Evolutionary conservation across 345 rosid genomes (phyloP).

Genomic region (Gossypioides kirkii): DNA sequence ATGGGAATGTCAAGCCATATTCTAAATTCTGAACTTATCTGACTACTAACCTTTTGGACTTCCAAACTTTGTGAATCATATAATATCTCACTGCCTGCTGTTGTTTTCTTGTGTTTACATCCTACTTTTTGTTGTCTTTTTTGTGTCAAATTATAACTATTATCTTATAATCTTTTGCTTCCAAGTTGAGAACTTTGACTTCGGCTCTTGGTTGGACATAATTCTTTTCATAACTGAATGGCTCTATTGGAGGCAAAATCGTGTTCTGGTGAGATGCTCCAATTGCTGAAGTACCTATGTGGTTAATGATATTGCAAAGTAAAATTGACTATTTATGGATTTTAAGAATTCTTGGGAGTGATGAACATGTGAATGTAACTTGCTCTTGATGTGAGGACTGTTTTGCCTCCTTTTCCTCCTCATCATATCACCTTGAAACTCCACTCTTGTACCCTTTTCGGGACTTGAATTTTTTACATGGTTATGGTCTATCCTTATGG

Average conservation of each 20-base stretch:
- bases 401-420: neutral
- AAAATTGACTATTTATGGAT: slow-evolving; percentile 4
- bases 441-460: neutral
- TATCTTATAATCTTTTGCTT: neutral
- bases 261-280: neutral
- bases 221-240: neutral
- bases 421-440: neutral
- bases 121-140: neutral
- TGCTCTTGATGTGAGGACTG: neutral
- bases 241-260: neutral
- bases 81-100: neutral
- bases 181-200: neutral
- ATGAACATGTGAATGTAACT: neutral
- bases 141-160: neutral
- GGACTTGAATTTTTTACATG: neutral
- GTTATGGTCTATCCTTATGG: neutral
- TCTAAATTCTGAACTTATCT: neutral
- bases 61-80: neutral
- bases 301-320: neutral
- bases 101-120: neutral
- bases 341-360: neutral
- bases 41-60: neutral
- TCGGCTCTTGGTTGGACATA: neutral
- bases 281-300: neutral
- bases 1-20: neutral